Evolutionary conservation across 2,329 filamentous ascomycete genomes (phyloP), one percentile per base, ranked within the genome.

Genomic region (Nigrospora oryzae): DNA sequence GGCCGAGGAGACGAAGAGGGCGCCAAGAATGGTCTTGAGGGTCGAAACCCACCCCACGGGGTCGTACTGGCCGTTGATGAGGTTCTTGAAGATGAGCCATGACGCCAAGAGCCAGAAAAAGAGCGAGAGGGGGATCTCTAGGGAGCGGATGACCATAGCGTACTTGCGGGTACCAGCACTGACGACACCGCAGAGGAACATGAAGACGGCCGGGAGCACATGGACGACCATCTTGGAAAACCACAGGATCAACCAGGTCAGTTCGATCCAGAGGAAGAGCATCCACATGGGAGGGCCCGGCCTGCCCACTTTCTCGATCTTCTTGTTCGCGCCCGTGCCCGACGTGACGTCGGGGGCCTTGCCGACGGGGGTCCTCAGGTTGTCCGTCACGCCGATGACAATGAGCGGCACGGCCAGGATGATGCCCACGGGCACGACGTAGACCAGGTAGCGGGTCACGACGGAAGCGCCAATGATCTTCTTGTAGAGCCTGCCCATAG

Each of bases 101-200:
- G 72, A 74, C 2, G 75, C 76, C 35, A 86, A 67, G 5, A 77
- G 75, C 81, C 83, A 86, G 55, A 84, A 78, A 59, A 86, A 82
- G 40, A 86, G 69, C 3, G 80, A 83, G 2, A 87, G 63, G 2
- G 81, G 78, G 34, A 86, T 76, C 56, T 83, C 79, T 35, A 86
- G 67, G 46, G 80, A 78, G 45, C 68, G 69, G 31, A 87, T 66
- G 13, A 87, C 77, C 3, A 74, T 74, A 38, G 81, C 81, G 55
- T 87, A 86, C 61, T 87, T 87, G 49, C 81, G 73, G 5, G 82
- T 83, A 40, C 83, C 83, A 13, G 78, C 76, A 60, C 80, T 84
- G 58, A 86, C 75, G 30, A 86, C 78, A 46, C 83, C 83, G 50
- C 74, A 77, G 53, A 84, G 74, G 56, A 84, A 83, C 71, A 85